Conservation (phyloP, 2,329 filamentous ascomycete genomes). For the Paramyrothecium roridum region DNA sequence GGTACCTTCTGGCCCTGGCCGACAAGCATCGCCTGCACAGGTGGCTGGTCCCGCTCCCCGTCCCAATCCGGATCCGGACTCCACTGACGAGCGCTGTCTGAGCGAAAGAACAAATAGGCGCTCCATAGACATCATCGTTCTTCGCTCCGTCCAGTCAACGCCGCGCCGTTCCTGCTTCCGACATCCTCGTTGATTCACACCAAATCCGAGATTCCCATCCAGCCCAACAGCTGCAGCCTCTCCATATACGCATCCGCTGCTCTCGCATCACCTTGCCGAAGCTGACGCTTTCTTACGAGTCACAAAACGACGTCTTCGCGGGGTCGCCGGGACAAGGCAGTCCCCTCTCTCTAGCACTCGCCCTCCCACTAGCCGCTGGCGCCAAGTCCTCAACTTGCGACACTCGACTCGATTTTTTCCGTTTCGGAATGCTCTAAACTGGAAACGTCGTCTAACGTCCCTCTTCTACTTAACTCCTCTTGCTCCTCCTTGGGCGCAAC, state of each 20-base stretch:
- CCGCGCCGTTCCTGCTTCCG: conserved; percentile 19
- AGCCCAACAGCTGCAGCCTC: neutral
- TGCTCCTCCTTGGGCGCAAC: neutral
- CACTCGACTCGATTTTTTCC: neutral
- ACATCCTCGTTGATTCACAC: neutral
- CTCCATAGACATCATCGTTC: conserved; percentile 27
- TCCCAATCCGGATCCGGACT: conserved; percentile 26
- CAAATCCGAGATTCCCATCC: too few species aligned
- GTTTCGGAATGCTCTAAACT: neutral
- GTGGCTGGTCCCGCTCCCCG: conserved; percentile 10
- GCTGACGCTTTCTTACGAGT: too few species aligned
- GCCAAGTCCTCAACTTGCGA: neutral
- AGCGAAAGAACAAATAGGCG: conserved; percentile 22
- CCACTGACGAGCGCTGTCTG: conserved; percentile 26
- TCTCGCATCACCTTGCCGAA: too few species aligned
- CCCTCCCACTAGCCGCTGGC: neutral
- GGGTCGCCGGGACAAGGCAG: too few species aligned
- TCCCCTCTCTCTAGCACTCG: neutral
- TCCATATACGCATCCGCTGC: neutral
- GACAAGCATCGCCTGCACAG: conserved; percentile 4
- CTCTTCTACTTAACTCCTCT: neutral
- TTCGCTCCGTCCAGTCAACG: conserved; percentile 1
- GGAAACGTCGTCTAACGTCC: neutral
- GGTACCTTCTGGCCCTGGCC: neutral
- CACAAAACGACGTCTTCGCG: too few species aligned